Evolutionary conservation across 495 filamentous ascomycete species (phyloP).

Genomic region (Pseudomonodictys pantanalensis): DNA sequence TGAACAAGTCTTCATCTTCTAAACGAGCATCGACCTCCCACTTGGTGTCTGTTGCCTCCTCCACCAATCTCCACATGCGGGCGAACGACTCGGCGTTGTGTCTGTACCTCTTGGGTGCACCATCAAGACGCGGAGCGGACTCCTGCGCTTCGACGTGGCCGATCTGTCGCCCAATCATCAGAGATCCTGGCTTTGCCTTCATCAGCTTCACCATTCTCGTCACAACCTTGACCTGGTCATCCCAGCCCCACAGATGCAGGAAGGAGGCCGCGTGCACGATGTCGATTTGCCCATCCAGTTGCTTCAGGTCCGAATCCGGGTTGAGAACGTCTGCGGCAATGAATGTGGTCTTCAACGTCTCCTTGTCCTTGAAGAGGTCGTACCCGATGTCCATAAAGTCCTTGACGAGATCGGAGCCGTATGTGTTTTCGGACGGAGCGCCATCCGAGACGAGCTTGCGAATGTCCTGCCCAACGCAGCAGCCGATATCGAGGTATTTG

Average conservation of each 20-base stretch:
- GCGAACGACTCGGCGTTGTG: conserved; percentile 24
- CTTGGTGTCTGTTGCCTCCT: conserved; percentile 11
- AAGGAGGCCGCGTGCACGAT: conserved; percentile 26
- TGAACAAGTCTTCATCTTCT: conserved; percentile 21
- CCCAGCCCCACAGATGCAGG: conserved; percentile 27
- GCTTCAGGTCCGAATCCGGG: conserved; percentile 14
- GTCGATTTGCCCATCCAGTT: conserved; percentile 25
- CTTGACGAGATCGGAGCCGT: conserved; percentile 29
- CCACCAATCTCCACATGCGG: conserved; percentile 26
- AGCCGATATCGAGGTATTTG: conserved; percentile 27
- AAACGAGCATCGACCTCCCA: conserved; percentile 22
- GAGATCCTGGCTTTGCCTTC: conserved; percentile 14
- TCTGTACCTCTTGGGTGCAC: neutral
- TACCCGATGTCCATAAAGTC: conserved; percentile 31
- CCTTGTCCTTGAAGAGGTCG: conserved; percentile 27
- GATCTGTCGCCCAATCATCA: conserved; percentile 28
- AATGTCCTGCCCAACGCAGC: conserved; percentile 32
- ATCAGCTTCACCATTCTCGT: conserved; percentile 13
- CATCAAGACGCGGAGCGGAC: neutral
- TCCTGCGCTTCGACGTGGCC: conserved; percentile 6
- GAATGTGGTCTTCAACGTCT: conserved; percentile 24
- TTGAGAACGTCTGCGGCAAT: conserved; percentile 26
- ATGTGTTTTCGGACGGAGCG: conserved; percentile 29
- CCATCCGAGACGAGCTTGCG: conserved; percentile 30
- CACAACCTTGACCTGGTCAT: conserved; percentile 8